phyloP scores from a whole-genome alignment of 441 rosid species.

The Capsella rubella region DNA sequence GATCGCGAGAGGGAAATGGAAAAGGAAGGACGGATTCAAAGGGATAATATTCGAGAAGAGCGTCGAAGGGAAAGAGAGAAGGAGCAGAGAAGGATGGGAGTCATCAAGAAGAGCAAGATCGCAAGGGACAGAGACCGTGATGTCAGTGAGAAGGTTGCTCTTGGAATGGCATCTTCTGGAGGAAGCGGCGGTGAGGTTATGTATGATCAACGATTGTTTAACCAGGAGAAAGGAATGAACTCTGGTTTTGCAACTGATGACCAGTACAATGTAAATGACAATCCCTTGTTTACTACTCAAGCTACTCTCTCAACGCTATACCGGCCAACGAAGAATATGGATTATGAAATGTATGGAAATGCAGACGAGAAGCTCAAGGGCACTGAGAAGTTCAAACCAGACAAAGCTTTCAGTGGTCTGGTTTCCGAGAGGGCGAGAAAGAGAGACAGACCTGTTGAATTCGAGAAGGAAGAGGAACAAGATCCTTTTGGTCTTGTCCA shows the following conservation, averaged over 20 bases:
- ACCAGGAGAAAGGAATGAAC: conserved; percentile 92
- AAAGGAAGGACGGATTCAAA: conserved; percentile 71
- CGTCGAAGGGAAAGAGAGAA: conserved; percentile 77
- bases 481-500: conserved; percentile 88
- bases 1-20: conserved; percentile 17
- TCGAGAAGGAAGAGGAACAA: conserved; percentile 86
- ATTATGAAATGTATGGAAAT: conserved; percentile 82
- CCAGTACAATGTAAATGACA: conserved; percentile 82
- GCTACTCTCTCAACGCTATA: conserved; percentile 87
- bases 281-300: conserved; percentile 81
- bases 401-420: conserved; percentile 70
- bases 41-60: conserved; percentile 90
- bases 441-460: conserved; percentile 86
- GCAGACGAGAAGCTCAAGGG: conserved; percentile 84
- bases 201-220: conserved; percentile 67
- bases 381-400: conserved; percentile 90
- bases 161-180: conserved; percentile 78
- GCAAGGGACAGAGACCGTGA: conserved; percentile 79
- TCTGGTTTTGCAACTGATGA: conserved; percentile 94
- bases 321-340: conserved; percentile 76
- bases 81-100: conserved; percentile 57
- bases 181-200: conserved; percentile 68
- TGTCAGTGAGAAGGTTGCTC: conserved; percentile 77
- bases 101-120: conserved; percentile 67
- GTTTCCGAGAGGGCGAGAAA: conserved; percentile 71